Conservation (phyloP, 768 basidiomycete species). For the Boletellus ananas region DNA sequence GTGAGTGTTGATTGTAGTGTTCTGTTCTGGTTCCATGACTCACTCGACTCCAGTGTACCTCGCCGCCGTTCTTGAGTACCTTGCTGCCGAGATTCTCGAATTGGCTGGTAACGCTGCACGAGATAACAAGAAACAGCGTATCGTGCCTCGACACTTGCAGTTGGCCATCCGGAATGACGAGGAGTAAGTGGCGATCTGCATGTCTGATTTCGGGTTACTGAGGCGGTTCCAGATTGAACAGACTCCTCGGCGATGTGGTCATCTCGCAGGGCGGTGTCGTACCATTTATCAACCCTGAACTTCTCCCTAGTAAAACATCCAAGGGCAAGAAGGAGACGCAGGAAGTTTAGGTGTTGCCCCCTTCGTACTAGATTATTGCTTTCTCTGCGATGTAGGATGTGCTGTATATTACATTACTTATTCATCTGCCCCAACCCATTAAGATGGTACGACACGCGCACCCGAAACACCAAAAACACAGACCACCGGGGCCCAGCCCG, state of each 20-base stretch:
- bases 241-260: constrained; percentile 44
- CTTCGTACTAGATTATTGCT: constrained; percentile 14
- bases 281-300: constrained; percentile 48
- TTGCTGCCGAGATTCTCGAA: constrained; percentile 62
- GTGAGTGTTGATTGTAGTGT: constrained; percentile 15
- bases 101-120: constrained; percentile 55
- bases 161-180: constrained; percentile 64
- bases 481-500: no score
- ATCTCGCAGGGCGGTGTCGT: constrained; percentile 64
- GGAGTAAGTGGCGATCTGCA: constrained; percentile 28
- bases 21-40: background rate
- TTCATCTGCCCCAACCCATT: constrained; percentile 16
- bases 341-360: constrained; percentile 35
- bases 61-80: constrained; percentile 58
- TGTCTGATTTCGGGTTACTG: background rate
- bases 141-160: constrained; percentile 62
- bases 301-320: constrained; percentile 49
- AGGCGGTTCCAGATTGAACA: constrained; percentile 30
- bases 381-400: constrained; percentile 25
- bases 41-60: constrained; percentile 42
- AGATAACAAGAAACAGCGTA: constrained; percentile 58
- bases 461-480: no score
- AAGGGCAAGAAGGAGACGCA: constrained; percentile 52
- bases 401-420: constrained; percentile 34
- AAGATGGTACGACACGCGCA: no score